Percentiles rank a stretch among this genome's conserved stretches.
These are phyloP conservation scores for Apiosordaria backusii DNA, from an alignment of 495 filamentous ascomycete species.

Conservation along the genomic window DNA sequence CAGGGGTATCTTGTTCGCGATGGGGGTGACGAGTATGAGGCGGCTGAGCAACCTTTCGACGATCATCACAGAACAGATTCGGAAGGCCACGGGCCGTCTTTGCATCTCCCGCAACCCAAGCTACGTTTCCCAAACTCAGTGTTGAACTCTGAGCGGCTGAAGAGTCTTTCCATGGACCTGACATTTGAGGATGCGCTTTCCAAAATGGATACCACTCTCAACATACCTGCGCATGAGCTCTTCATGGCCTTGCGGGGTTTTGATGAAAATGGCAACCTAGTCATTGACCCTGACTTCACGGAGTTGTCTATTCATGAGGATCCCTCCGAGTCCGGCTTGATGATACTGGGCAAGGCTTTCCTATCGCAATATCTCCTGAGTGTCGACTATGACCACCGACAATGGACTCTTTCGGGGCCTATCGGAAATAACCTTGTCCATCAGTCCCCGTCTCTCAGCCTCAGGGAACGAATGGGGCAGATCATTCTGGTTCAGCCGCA, in stretches of 20 bases:
- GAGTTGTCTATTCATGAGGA: background rate
- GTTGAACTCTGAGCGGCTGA: background rate
- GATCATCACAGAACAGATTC: background rate
- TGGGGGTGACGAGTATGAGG: too few relatives aligned
- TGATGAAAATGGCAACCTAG: background rate
- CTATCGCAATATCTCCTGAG: background rate
- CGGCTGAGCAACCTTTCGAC: background rate
- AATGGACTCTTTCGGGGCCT: background rate
- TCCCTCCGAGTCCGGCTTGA: background rate
- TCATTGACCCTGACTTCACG: background rate
- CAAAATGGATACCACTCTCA: background rate
- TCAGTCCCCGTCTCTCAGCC: background rate
- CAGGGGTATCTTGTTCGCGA: background rate
- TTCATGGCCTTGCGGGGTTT: background rate
- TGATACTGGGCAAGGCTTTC: slow-evolving; percentile 1
- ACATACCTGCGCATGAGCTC: background rate
- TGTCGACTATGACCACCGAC: background rate
- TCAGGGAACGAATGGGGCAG: background rate
- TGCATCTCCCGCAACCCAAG: too few relatives aligned
- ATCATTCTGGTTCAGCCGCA: background rate
- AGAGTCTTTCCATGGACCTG: background rate
- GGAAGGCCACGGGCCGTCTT: background rate
- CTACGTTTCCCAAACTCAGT: background rate
- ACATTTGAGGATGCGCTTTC: background rate
- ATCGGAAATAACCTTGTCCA: background rate